Percentiles rank a stretch among this genome's conserved stretches.
Conservation (phyloP, 768 basidiomycete species). For the Tulasnella calospora region DNA sequence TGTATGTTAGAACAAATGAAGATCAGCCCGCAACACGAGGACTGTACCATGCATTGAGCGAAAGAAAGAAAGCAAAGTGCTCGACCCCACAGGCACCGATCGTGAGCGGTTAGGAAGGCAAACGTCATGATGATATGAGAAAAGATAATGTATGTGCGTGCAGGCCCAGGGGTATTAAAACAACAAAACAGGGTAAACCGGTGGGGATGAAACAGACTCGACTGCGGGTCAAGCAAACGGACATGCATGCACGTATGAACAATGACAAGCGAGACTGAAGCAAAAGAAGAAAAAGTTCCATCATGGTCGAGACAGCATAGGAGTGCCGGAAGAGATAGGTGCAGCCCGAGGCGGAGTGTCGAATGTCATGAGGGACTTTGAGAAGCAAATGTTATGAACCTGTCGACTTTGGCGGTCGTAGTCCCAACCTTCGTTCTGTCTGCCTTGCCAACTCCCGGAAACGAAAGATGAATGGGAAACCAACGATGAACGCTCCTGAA, state of each 20-base stretch:
- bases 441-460: background rate
- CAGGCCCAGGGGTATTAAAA: background rate
- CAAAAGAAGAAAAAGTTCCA: background rate
- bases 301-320: background rate
- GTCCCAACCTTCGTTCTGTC: background rate
- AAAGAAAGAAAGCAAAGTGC: background rate
- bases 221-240: background rate
- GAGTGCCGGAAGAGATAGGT: background rate
- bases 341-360: background rate
- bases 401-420: background rate
- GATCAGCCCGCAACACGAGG: background rate
- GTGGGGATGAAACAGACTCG: background rate
- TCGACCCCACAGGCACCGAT: background rate
- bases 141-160: background rate
- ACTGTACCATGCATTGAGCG: background rate
- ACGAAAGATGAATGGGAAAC: background rate
- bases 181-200: background rate
- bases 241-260: slow-evolving; percentile 1
- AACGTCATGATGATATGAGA: background rate
- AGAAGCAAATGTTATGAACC: background rate
- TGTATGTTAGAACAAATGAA: background rate
- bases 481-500: background rate
- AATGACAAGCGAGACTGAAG: background rate
- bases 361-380: background rate
- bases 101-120: background rate